Base-by-base conservation (phyloP, 331 rosid genomes). In the Acacia concinna region DNA sequence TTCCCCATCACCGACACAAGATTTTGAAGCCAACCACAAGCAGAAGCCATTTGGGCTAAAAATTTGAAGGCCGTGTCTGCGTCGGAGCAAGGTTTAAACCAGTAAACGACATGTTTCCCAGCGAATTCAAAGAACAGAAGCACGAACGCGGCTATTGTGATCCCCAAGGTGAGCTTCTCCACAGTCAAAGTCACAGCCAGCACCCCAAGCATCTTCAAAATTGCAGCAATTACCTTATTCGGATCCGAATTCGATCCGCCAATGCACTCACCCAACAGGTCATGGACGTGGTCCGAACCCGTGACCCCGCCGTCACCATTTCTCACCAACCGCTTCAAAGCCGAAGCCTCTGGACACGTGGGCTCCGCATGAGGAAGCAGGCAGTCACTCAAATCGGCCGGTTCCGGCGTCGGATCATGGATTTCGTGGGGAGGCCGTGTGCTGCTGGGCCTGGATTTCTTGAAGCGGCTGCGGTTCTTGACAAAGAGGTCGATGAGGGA, bases 401-500 rank as follows among this genome's bases (percentile, higher is more conserved):
- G 32, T 52, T 66, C 59, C 25, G 11, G 73, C 0, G 79, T 75
- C 6, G 71, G 79, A 81, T 80, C 79, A 51, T 21, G 12, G 17
- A 43, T 32, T 34, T 54, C 81, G 30, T 37, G 15, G 18, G 8
- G 87, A 4, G 17, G 4, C 1, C 66, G 74, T 75, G 75, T 78
- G 10, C 13, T 78, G 10, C 13, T 78, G 38, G 44, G 25, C 2
- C 37, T 66, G 54, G 77, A 20, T 8, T 81, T 85, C 10, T 47
- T 80, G 70, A 92, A 75, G 1, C 94, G 92, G 74, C 77, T 89
- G 1, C 93, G 91, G 77, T 94, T 94, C 85, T 92, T 90, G 68
- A 91, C 91, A 83, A 94, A 87, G 76, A 92, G 97, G 44, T 94
- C 97, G 75, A 92, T 84, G 64, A 94, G 93, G 27, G 98, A 94